Evolutionary conservation across 2,329 filamentous ascomycete genomes (phyloP).

Genomic region (Ceratocystis ficicola): DNA sequence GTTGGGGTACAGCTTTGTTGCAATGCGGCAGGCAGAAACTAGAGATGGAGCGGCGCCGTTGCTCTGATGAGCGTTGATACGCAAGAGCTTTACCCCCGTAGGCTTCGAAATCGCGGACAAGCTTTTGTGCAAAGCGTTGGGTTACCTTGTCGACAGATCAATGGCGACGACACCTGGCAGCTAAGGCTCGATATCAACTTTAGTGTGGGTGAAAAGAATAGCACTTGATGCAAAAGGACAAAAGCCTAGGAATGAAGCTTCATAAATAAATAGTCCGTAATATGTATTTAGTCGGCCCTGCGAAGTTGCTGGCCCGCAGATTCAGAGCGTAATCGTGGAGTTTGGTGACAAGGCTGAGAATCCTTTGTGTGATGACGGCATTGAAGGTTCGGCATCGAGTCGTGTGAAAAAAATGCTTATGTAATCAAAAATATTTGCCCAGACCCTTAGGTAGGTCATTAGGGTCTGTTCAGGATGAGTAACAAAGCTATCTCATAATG

Average conservation of each 20-base stretch:
- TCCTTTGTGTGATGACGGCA: not conserved
- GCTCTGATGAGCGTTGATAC: too few relatives aligned
- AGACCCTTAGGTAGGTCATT: not conserved
- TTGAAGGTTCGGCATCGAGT: not conserved
- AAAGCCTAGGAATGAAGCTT: not conserved
- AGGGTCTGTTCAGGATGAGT: not conserved
- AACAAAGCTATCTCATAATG: not conserved
- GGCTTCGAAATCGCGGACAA: too few relatives aligned
- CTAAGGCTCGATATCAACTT: not conserved
- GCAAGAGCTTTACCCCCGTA: too few relatives aligned
- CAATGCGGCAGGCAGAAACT: too few relatives aligned
- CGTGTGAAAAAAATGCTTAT: not conserved
- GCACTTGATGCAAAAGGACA: not conserved
- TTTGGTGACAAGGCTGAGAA: not conserved
- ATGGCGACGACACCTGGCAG: not conserved
- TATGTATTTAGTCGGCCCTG: not conserved
- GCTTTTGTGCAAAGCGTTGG: too few relatives aligned
- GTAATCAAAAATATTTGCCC: not conserved
- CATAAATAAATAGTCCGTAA: conserved; percentile 3
- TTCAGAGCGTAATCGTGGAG: not conserved
- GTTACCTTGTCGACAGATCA: too few relatives aligned
- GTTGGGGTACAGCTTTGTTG: too few relatives aligned
- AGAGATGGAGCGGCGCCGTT: too few relatives aligned
- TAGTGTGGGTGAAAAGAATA: not conserved
- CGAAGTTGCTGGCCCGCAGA: not conserved